Evolutionary conservation across 768 basidiomycete genomes (phyloP), one percentile per base, ranked within the genome.

Genomic region (Porphyrellus cyaneotinctus): DNA sequence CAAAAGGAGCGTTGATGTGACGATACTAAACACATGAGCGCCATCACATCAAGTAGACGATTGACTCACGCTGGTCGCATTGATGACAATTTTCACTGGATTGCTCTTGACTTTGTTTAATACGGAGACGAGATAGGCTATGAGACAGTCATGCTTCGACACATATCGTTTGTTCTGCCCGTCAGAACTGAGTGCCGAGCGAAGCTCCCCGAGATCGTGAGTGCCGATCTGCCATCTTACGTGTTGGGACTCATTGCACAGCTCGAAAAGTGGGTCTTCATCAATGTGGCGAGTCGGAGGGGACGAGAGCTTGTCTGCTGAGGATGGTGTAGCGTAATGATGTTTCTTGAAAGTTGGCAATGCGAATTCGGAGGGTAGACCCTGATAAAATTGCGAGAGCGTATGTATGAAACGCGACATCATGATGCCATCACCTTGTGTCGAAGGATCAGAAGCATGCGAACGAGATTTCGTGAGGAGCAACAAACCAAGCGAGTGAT

Each of bases 401-500:
- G 44, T 41, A 23, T 59, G 59, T 69, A 66, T 68, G 48, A 71
- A 69, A 17, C 60, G 66, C 14, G 53, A 52, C 2, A 71, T 37
- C n/a, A 58, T 42, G 11, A 60, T 47, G 2, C 63, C 67, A 30
- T 72, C 71, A 10, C 71, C 71, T 70, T 38, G 20, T 12, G 23
- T 20, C 31, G 14, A 30, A 20, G 12, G 1, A 32, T 60, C 17
- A 60, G 37, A 30, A 24, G 17, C 0, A 12, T 17, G 13, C 13
- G 15, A 13, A 31, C 20, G 10, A 6, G 5, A 35, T 26, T 17
- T 50, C 13, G 43, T 7, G 8, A 26, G 35, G 47, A 36, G 17
- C 13, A 22, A 49, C 52, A 18, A 50, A 70, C 70, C 70, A 11
- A 72, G 65, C 12, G 61, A 58, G 39, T 72, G 71, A 39, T 72